A percentile compares a stretch with the other conserved stretches of the same genome.
phyloP scores from a whole-genome alignment of 768 basidiomycete species.

The Erythrobasidium yunnanense region DNA sequence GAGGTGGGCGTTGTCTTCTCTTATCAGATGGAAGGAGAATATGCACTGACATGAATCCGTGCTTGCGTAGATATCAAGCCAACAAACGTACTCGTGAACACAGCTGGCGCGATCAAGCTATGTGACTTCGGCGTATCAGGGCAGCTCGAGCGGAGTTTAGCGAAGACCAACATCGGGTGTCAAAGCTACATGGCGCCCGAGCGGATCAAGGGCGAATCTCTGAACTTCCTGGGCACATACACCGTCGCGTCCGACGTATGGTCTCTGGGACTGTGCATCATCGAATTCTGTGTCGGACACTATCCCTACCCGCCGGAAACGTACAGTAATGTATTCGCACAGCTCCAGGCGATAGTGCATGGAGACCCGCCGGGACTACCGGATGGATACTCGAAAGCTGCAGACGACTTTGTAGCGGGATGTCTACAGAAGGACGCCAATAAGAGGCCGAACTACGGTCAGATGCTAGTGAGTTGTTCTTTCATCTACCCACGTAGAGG shows the following conservation, averaged over 20 bases:
- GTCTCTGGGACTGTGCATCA: constrained; percentile 87
- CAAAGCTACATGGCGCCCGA: constrained; percentile 99
- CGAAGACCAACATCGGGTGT: constrained; percentile 97
- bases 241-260: constrained; percentile 95
- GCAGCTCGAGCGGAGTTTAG: constrained; percentile 87
- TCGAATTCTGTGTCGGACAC: constrained; percentile 73
- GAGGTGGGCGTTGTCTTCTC: constrained; percentile 15
- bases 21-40: constrained; percentile 77
- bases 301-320: constrained; percentile 98
- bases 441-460: constrained; percentile 66
- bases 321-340: constrained; percentile 92
- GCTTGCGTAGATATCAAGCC: constrained; percentile 64
- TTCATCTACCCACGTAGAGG: too few species aligned
- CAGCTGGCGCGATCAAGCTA: constrained; percentile 77
- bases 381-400: constrained; percentile 55
- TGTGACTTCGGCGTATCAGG: constrained; percentile 99
- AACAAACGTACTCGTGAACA: constrained; percentile 82
- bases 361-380: constrained; percentile 84
- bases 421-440: constrained; percentile 76
- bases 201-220: constrained; percentile 87
- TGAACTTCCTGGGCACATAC: constrained; percentile 74
- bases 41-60: constrained; percentile 44
- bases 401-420: constrained; percentile 67
- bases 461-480: constrained; percentile 55
- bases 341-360: constrained; percentile 89